Evolutionary conservation across 2,329 filamentous ascomycete genomes (phyloP).

Genomic region (Penicillium decumbens): DNA sequence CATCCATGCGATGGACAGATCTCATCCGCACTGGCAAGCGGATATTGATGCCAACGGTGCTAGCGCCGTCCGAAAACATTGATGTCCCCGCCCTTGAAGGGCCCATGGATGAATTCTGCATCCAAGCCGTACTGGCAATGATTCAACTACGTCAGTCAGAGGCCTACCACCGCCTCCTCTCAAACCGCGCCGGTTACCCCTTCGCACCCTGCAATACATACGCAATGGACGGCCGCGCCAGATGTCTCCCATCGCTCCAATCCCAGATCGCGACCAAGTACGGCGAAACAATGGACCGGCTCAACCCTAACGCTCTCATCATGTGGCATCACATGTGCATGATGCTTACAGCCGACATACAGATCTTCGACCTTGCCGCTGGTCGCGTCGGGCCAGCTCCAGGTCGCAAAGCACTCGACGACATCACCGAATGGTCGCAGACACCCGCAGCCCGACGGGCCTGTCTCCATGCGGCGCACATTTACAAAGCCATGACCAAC

Average conservation of each 20-base stretch:
- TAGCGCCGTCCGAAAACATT: conserved; percentile 35
- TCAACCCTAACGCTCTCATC: conserved; percentile 49
- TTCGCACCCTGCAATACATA: conserved; percentile 47
- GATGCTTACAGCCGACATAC: conserved; percentile 49
- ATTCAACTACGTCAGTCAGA: conserved; percentile 43
- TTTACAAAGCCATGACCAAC: conserved; percentile 49
- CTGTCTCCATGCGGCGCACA: conserved; percentile 51
- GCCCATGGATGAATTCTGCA: conserved; percentile 34
- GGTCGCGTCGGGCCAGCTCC: conserved; percentile 47
- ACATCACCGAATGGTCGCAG: conserved; percentile 50
- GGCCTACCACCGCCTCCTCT: conserved; percentile 42
- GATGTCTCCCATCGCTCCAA: conserved; percentile 35
- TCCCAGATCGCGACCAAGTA: conserved; percentile 34
- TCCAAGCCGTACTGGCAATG: conserved; percentile 38
- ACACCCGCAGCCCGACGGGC: conserved; percentile 49
- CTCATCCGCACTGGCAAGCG: conserved; percentile 34
- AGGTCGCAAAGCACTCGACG: conserved; percentile 48
- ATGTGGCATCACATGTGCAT: conserved; percentile 54
- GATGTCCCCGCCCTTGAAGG: conserved; percentile 31
- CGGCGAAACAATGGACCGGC: conserved; percentile 39
- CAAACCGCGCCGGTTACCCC: conserved; percentile 36
- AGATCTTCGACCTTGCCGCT: conserved; percentile 51
- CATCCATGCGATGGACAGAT: conserved; percentile 36
- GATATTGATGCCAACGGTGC: conserved; percentile 31
- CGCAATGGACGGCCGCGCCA: conserved; percentile 46